Evolutionary conservation across 2,329 filamentous ascomycete species (phyloP).

Genomic region (Aureobasidium melanogenum): DNA sequence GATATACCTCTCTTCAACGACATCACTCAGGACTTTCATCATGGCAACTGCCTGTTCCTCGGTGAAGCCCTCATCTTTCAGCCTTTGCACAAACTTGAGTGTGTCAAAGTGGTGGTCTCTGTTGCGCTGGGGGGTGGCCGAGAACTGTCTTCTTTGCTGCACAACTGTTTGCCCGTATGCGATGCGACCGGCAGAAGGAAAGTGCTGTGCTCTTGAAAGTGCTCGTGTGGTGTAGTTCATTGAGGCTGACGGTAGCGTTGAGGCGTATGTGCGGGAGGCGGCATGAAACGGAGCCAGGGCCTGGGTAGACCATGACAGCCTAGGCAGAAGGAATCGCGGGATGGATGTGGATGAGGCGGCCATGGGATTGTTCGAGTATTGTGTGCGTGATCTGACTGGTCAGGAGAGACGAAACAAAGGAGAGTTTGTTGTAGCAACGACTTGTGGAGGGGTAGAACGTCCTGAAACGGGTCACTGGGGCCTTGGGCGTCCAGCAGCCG

Average conservation of each 20-base stretch:
- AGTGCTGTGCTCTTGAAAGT: constrained; percentile 1
- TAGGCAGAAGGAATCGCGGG: constrained; percentile 31
- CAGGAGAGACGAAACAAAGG: constrained; percentile 10
- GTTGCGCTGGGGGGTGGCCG: constrained; percentile 51
- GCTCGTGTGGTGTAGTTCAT: constrained; percentile 6
- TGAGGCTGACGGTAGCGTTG: constrained; percentile 11
- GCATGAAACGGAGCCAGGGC: background rate
- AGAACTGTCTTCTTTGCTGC: constrained; percentile 43
- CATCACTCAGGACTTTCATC: constrained; percentile 95
- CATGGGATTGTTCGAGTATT: background rate
- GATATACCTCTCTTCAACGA: constrained; percentile 73
- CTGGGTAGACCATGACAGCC: constrained; percentile 24
- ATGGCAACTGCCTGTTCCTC: constrained; percentile 94
- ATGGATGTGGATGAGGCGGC: constrained; percentile 18
- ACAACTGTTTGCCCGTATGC: background rate
- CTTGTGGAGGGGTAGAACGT: background rate
- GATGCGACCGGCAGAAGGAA: background rate
- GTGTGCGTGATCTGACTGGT: background rate
- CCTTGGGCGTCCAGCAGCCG: background rate
- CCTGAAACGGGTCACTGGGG: constrained; percentile 1
- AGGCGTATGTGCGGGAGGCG: background rate
- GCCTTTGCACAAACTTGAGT: constrained; percentile 85
- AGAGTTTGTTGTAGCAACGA: constrained; percentile 11
- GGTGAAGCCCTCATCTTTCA: constrained; percentile 87
- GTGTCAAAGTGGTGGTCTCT: constrained; percentile 97